Evolutionary conservation across 2,329 filamentous ascomycete genomes (phyloP).

Genomic region (Claviceps sp.): DNA sequence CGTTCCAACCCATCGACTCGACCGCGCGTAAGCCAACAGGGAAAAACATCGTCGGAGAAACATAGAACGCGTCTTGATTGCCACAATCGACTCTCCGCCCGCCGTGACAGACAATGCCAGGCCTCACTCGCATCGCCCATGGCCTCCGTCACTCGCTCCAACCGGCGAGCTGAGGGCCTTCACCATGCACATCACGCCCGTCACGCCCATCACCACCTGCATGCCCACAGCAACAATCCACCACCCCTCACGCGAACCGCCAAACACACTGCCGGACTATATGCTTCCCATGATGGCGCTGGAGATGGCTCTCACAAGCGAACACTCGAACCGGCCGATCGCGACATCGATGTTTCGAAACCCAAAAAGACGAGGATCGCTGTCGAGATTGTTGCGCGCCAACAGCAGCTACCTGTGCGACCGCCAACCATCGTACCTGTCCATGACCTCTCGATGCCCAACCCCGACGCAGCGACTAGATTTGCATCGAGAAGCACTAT

Average conservation of each 20-base stretch:
- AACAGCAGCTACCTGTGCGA: slow-evolving; percentile 16
- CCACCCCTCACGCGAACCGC: slow-evolving; percentile 12
- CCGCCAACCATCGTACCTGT: slow-evolving; percentile 10
- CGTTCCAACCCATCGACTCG: background rate
- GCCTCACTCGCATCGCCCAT: slow-evolving; percentile 26
- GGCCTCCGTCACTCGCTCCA: slow-evolving; percentile 39
- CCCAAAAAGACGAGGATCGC: slow-evolving; percentile 38
- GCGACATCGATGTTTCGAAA: slow-evolving; percentile 30
- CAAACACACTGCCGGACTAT: slow-evolving; percentile 1
- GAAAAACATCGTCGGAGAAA: background rate
- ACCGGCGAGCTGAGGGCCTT: slow-evolving; percentile 34
- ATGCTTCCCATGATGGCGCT: slow-evolving; percentile 19
- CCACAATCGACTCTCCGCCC: slow-evolving; percentile 6
- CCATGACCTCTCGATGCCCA: slow-evolving; percentile 2
- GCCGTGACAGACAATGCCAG: slow-evolving; percentile 23
- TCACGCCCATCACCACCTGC: slow-evolving; percentile 13
- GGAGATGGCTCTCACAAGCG: slow-evolving; percentile 33
- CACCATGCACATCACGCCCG: slow-evolving; percentile 14
- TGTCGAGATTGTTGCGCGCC: slow-evolving; percentile 34
- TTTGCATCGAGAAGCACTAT: background rate
- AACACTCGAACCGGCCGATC: slow-evolving; percentile 29
- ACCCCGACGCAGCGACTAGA: slow-evolving; percentile 3
- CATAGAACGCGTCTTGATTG: slow-evolving; percentile 2
- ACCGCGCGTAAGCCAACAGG: background rate
- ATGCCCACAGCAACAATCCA: slow-evolving; percentile 15